phyloP scores from a whole-genome alignment of 1,284 basidiomycete genomes.

The Ustilago esculenta region DNA sequence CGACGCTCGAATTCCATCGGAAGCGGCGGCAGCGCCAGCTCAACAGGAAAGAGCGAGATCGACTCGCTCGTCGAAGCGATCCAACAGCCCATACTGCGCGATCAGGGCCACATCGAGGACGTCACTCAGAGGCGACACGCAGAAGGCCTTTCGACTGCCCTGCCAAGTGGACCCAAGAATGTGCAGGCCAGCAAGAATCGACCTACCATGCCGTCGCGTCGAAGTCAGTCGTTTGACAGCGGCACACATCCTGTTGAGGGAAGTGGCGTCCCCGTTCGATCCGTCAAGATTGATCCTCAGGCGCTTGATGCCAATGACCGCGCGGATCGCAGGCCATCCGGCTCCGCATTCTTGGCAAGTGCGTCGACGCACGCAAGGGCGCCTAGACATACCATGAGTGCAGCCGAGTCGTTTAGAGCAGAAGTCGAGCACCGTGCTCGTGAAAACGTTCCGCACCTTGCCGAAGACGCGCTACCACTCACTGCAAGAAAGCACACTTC shows the following conservation, averaged over 20 bases:
- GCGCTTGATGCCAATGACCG: constrained; percentile 36
- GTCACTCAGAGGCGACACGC: constrained; percentile 26
- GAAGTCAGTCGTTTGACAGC: constrained; percentile 36
- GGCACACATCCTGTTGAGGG: constrained; percentile 65
- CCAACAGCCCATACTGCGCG: constrained; percentile 59
- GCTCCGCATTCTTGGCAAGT: constrained; percentile 21
- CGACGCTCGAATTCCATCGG: constrained; percentile 44
- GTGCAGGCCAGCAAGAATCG: constrained; percentile 5
- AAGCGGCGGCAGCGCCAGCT: constrained; percentile 51
- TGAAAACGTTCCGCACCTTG: constrained; percentile 21
- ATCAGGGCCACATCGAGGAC: constrained; percentile 57
- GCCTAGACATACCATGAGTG: constrained; percentile 9
- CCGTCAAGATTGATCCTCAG: constrained; percentile 65
- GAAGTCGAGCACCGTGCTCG: constrained; percentile 34
- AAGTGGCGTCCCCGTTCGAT: constrained; percentile 67
- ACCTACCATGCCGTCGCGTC: constrained; percentile 7
- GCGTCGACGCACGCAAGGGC: constrained; percentile 15
- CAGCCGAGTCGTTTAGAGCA: constrained; percentile 40
- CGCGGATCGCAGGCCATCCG: constrained; percentile 19
- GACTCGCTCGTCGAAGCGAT: constrained; percentile 77
- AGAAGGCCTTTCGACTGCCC: constrained; percentile 14
- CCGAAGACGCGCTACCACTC: constrained; percentile 11
- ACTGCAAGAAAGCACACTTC: constrained; percentile 6
- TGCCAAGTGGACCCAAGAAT: constrained; percentile 7
- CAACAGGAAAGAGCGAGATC: constrained; percentile 70